A percentile compares a stretch with the other conserved stretches of the same genome.
Conservation (phyloP, 768 basidiomycete species). For the Tricholoma sp. region DNA sequence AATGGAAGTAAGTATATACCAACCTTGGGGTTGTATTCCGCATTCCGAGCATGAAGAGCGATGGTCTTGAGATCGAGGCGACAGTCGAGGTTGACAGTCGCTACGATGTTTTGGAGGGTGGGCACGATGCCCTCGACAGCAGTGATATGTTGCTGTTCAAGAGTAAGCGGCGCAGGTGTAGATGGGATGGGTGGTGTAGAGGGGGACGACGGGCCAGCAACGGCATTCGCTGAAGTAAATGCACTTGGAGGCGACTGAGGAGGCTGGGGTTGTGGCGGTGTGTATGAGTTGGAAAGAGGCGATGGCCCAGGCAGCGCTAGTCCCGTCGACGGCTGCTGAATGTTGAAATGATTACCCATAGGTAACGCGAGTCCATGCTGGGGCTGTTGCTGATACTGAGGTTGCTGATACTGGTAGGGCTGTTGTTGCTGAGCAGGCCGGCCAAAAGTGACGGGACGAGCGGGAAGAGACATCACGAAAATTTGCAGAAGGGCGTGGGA, state of each 20-base stretch:
- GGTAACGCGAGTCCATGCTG: constrained; percentile 53
- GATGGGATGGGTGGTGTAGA: constrained; percentile 50
- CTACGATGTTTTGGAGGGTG: constrained; percentile 99
- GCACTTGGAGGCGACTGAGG: constrained; percentile 22
- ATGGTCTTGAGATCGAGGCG: constrained; percentile 98
- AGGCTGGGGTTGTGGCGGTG: constrained; percentile 29
- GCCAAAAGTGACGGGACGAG: constrained; percentile 76
- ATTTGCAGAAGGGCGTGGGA: constrained; percentile 36
- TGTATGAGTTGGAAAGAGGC: constrained; percentile 52
- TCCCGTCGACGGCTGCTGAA: constrained; percentile 30
- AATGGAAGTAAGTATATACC: constrained; percentile 44
- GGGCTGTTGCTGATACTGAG: constrained; percentile 41
- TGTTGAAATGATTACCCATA: constrained; percentile 43
- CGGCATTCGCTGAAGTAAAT: constrained; percentile 29
- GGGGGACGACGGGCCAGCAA: constrained; percentile 58
- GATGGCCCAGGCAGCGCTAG: constrained; percentile 50
- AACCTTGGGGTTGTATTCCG: constrained; percentile 99
- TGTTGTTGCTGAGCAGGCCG: constrained; percentile 44
- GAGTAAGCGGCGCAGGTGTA: constrained; percentile 69
- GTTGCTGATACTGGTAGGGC: constrained; percentile 34
- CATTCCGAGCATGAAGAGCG: constrained; percentile 94
- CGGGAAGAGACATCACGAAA: constrained; percentile 53
- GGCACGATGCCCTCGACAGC: constrained; percentile 98
- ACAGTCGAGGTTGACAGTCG: constrained; percentile 97
- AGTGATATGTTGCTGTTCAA: constrained; percentile 92